Base-by-base conservation (phyloP, 1,284 basidiomycete species). In the Ceratobasidium sp. region DNA sequence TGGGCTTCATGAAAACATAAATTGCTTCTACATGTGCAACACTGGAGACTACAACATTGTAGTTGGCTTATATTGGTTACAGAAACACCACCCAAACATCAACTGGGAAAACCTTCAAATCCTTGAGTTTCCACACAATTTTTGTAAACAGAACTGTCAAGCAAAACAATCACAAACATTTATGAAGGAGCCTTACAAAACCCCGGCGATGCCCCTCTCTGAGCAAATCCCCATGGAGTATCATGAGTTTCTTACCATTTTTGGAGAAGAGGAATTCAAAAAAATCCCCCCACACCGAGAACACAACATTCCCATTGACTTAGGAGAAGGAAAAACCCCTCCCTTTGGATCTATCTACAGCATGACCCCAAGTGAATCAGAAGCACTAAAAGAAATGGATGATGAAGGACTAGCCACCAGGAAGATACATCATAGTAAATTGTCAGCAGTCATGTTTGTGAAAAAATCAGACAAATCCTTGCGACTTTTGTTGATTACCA, bases 401-500 rank as follows among this genome's bases (percentile, higher is more conserved):
- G 26, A 57, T n/a, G 54, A 57, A 23, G 26, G 26, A 4, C 9
- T 57, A 10, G n/a, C 54, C 2, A 57, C 10, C 2, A 13, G 54
- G 20, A 57, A n/a, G 26, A 57, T 57, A n/a, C 13, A 13, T 1
- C 54, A 57, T 23, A 57, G 54, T 9, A 57, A n/a, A 10, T 57
- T 13, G 1, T n/a, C 54, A 10, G 4, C 54, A n/a, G 81, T 89
- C 48, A 83, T 90, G 0, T 90, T 89, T 78, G 84, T 87, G 44
- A 83, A 84, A 65, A 89, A 89, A 80, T 89, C 88, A 80, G 85
- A 86, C 78, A 85, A 87, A 2, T 69, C 79, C 0, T 78, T 86
- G 0, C 81, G 85, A 0, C 82, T 87, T 86, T 86, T 67, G 83
- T 88, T 1, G 86, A 90, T 79, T 90, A 87, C 79, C 81, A 84